Evolutionary conservation across 345 rosid species (phyloP), one percentile per base, ranked within the genome.

Genomic region (Citrus cavaleriei): DNA sequence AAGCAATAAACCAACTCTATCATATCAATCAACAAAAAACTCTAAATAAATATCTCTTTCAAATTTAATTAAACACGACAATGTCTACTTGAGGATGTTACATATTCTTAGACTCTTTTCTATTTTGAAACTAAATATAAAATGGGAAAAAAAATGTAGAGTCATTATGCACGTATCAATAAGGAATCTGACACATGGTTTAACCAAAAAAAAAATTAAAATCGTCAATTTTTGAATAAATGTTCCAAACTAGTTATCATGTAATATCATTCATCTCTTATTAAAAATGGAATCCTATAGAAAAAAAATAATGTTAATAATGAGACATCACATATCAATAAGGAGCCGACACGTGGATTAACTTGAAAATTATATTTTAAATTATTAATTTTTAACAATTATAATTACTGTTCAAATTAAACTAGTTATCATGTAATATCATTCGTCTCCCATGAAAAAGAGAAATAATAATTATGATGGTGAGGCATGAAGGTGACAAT

Each of bases 41-140:
- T 78, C 79, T 79, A 78, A 80, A 75, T 78, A 66, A 80, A 78
- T 42, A 42, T 82, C 82, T 71, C 85, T 83, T 78, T 85, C 88
- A n/a, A 30, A 57, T 75, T 80, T 62, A 57, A 66, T 57, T 60
- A 18, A 28, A 19, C 46, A 61, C 21, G 32, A 60, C 58, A 10
- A n/a, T 25, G 38, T 49, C 46, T 10, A 14, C 70, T 28, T 69
- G 67, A 76, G 42, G 76, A 30, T 40, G 78, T 66, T 59, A 5
- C 62, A 51, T 12, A 75, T 72, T 76, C 69, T 10, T 27, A 16
- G 0, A 58, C 32, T 64, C 75, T 71, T 49, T 24, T 58, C 6
- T 72, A 35, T 25, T 35, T 21, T 13, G 12, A 13, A 25, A 65
- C 24, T 24, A 34, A 78, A 38, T 24, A 19, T 72, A 72, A 49